A percentile compares a stretch with the other conserved stretches of the same genome.
These are phyloP conservation scores for Letharia lupina DNA, from an alignment of 495 filamentous ascomycete species.

Conservation along the genomic window DNA sequence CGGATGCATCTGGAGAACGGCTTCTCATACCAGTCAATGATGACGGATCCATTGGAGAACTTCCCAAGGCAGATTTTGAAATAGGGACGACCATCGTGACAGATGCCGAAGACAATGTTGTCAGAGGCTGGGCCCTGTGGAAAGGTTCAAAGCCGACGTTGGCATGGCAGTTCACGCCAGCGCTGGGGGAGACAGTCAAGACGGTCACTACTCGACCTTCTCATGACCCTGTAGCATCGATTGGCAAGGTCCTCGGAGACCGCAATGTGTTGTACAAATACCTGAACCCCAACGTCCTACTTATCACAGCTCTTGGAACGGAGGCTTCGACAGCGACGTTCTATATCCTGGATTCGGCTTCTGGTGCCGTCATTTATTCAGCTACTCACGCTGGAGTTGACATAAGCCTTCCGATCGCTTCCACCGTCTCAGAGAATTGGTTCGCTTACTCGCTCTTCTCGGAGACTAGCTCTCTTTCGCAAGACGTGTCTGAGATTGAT, in stretches of 20 bases:
- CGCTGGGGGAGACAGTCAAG: slow-evolving; percentile 56
- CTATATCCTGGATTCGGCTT: slow-evolving; percentile 80
- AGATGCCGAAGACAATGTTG: slow-evolving; percentile 47
- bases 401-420: slow-evolving; percentile 61
- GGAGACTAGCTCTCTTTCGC: slow-evolving; percentile 41
- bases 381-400: slow-evolving; percentile 67
- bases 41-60: slow-evolving; percentile 20
- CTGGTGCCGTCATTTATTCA: slow-evolving; percentile 68
- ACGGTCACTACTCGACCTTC: slow-evolving; percentile 56
- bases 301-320: slow-evolving; percentile 62
- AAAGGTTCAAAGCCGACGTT: slow-evolving; percentile 40
- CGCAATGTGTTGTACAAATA: slow-evolving; percentile 96
- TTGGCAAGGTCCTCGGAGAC: slow-evolving; percentile 86
- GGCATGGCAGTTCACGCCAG: slow-evolving; percentile 69
- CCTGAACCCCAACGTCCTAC: slow-evolving; percentile 76
- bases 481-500: slow-evolving; percentile 28
- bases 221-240: slow-evolving; percentile 87
- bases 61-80: slow-evolving; percentile 13
- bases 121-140: slow-evolving; percentile 50
- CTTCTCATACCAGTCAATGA: slow-evolving; percentile 19
- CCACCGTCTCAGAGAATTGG: slow-evolving; percentile 88
- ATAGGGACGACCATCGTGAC: slow-evolving; percentile 45
- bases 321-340: slow-evolving; percentile 50
- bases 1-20: slow-evolving; percentile 16
- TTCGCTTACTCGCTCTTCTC: slow-evolving; percentile 82